A percentile compares a stretch with the other conserved stretches of the same genome.
Evolutionary conservation across 805 yeast genomes (phyloP).

Genomic region (Teunomyces stri): DNA sequence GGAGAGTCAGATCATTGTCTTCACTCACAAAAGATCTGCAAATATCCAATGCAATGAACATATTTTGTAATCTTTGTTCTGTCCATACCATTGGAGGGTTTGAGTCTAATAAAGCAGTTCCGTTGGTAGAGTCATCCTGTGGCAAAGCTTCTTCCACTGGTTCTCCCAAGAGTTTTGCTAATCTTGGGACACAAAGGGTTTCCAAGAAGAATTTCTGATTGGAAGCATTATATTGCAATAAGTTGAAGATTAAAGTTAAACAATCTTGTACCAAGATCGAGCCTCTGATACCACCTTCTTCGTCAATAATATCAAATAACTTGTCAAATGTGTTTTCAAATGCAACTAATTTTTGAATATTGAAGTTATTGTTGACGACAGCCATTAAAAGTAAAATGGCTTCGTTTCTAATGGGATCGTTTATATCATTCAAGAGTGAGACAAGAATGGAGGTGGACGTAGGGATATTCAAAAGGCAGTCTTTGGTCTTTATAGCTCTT

Average conservation of each 20-base stretch:
- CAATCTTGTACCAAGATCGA: slow-evolving; percentile 91
- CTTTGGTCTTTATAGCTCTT: slow-evolving; percentile 72
- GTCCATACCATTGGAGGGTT: slow-evolving; percentile 63
- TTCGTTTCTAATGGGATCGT: slow-evolving; percentile 89
- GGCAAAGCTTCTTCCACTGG: slow-evolving; percentile 47
- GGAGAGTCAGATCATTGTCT: slow-evolving; percentile 61
- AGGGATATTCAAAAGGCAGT: slow-evolving; percentile 67
- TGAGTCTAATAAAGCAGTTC: slow-evolving; percentile 11
- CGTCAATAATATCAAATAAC: slow-evolving; percentile 72
- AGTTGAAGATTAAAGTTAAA: slow-evolving; percentile 66
- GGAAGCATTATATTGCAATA: slow-evolving; percentile 78
- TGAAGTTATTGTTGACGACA: slow-evolving; percentile 74
- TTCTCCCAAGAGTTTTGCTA: slow-evolving; percentile 61
- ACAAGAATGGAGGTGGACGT: slow-evolving; percentile 79
- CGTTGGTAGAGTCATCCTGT: slow-evolving; percentile 13
- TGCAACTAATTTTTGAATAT: slow-evolving; percentile 89
- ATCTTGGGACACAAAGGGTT: slow-evolving; percentile 69
- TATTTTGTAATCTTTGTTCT: slow-evolving; percentile 67
- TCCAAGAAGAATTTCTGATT: slow-evolving; percentile 89
- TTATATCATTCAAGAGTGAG: slow-evolving; percentile 38
- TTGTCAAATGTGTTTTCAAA: slow-evolving; percentile 90
- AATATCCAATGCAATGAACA: slow-evolving; percentile 66
- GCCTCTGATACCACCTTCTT: slow-evolving; percentile 88
- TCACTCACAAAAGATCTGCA: slow-evolving; percentile 68
- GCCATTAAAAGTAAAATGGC: slow-evolving; percentile 81